These are phyloP conservation scores for Chytridiales sp. DNA, from an alignment of 371 early-diverging fungal genomes.

Conservation along the genomic window DNA sequence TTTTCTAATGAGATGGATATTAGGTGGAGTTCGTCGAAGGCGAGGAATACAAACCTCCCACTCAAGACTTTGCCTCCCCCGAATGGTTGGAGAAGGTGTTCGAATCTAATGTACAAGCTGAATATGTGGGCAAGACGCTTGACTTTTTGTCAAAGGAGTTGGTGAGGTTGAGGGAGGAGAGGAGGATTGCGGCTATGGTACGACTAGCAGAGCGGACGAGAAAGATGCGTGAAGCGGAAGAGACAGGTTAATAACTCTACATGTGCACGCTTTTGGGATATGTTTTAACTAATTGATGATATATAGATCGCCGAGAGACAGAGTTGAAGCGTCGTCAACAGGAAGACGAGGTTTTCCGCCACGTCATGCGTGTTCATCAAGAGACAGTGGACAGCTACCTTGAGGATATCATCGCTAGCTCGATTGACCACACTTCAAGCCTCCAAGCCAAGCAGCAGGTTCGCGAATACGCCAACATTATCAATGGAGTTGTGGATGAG, in stretches of 20 bases:
- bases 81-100: slow-evolving; percentile 31
- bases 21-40: slow-evolving; percentile 20
- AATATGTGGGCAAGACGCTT: slow-evolving; percentile 45
- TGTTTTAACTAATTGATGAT: background rate
- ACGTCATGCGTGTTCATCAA: slow-evolving; percentile 52
- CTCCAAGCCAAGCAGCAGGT: slow-evolving; percentile 42
- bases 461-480: slow-evolving; percentile 37
- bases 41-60: slow-evolving; percentile 12
- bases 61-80: slow-evolving; percentile 16
- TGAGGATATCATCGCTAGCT: slow-evolving; percentile 43
- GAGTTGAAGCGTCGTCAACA: slow-evolving; percentile 43
- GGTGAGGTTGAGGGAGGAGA: slow-evolving; percentile 49
- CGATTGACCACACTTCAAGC: slow-evolving; percentile 35
- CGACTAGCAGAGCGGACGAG: slow-evolving; percentile 53
- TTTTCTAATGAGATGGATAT: background rate
- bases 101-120: slow-evolving; percentile 40
- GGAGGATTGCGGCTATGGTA: slow-evolving; percentile 49
- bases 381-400: slow-evolving; percentile 54
- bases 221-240: slow-evolving; percentile 53
- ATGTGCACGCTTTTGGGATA: background rate
- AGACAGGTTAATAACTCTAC: slow-evolving; percentile 40
- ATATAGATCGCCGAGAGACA: slow-evolving; percentile 36
- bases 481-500: slow-evolving; percentile 30
- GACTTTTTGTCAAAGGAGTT: slow-evolving; percentile 53
- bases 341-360: slow-evolving; percentile 52